A percentile compares a stretch with the other conserved stretches of the same genome.
phyloP scores from a whole-genome alignment of 2,329 filamentous ascomycete genomes.

The Fusarium anguioides region DNA sequence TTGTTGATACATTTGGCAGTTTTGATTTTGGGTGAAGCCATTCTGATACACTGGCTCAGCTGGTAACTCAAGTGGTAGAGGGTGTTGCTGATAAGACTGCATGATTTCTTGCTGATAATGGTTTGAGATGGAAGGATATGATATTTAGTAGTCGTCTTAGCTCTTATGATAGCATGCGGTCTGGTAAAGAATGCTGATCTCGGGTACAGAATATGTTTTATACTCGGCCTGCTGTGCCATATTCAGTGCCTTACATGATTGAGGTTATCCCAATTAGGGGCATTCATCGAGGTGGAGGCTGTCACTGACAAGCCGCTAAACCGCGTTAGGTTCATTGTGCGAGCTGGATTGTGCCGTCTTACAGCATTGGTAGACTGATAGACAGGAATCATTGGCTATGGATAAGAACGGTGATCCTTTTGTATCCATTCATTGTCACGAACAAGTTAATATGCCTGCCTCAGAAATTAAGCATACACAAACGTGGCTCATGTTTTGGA shows the following conservation, averaged over 20 bases:
- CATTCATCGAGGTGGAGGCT: slow-evolving; percentile 23
- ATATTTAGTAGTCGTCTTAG: neutral
- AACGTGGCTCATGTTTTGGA: too few species aligned
- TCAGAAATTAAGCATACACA: too few species aligned
- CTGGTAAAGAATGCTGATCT: neutral
- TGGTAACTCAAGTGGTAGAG: neutral
- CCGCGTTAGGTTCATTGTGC: slow-evolving; percentile 10
- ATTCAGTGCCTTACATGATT: neutral
- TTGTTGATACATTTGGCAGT: neutral
- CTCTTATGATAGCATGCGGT: too few species aligned
- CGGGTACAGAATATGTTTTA: neutral
- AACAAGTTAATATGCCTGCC: too few species aligned
- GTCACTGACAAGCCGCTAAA: neutral
- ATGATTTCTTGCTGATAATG: neutral
- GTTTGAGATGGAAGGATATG: neutral
- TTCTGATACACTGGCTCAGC: neutral
- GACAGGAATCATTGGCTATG: neutral
- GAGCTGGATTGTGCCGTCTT: slow-evolving; percentile 9
- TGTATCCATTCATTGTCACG: too few species aligned
- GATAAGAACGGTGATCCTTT: neutral
- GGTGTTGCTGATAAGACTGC: neutral
- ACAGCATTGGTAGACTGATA: neutral
- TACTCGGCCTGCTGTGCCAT: neutral
- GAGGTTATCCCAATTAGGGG: slow-evolving; percentile 14
- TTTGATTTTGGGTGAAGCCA: neutral